Conservation (phyloP, 441 rosid genomes). For the Gossypium gossypioides region DNA sequence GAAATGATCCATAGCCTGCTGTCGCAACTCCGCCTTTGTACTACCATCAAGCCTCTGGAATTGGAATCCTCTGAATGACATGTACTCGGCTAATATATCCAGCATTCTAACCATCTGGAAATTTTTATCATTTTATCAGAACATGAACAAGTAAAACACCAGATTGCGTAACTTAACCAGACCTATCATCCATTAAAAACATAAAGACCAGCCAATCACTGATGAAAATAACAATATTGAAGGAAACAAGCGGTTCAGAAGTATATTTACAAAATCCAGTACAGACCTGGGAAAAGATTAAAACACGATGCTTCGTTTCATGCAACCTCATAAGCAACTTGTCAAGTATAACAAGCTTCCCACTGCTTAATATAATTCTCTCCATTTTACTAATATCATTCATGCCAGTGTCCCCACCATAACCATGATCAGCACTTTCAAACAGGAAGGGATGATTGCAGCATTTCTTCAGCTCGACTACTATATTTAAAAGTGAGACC, state of each 20-base stretch:
- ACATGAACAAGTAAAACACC: not conserved
- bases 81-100: slow-evolving; percentile 88
- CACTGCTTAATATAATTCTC: slow-evolving; percentile 89
- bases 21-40: slow-evolving; percentile 95
- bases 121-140: slow-evolving; percentile 9
- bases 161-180: slow-evolving; percentile 8
- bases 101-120: slow-evolving; percentile 96
- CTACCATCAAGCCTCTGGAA: slow-evolving; percentile 99
- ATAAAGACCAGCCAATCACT: not conserved
- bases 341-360: slow-evolving; percentile 96
- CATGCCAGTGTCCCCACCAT: slow-evolving; percentile 68
- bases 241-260: not conserved
- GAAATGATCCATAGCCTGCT: slow-evolving; percentile 98
- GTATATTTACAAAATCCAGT: slow-evolving; percentile 3
- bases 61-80: slow-evolving; percentile 91
- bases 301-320: slow-evolving; percentile 93
- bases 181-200: slow-evolving; percentile 5
- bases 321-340: slow-evolving; percentile 88
- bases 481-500: slow-evolving; percentile 98
- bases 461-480: slow-evolving; percentile 98
- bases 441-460: slow-evolving; percentile 99
- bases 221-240: not conserved
- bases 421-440: slow-evolving; percentile 99
- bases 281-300: slow-evolving; percentile 94
- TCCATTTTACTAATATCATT: slow-evolving; percentile 78